A percentile compares a stretch with the other conserved stretches of the same genome.
These are phyloP conservation scores for Pleurotus eryngii DNA, from an alignment of 768 basidiomycete species.

Conservation along the genomic window DNA sequence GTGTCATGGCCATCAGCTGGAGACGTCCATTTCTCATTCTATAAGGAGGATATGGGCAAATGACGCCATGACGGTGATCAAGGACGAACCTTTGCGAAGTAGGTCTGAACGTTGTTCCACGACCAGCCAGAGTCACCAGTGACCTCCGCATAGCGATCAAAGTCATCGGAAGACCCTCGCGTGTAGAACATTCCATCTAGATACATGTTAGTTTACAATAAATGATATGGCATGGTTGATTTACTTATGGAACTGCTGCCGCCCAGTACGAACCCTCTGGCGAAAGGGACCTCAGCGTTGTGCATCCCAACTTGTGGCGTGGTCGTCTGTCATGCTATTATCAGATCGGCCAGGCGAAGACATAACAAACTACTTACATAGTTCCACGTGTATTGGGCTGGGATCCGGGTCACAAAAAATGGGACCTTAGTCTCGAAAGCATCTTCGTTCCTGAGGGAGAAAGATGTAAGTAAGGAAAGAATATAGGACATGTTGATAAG, in stretches of 20 bases:
- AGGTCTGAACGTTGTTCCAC: slow-evolving; percentile 22
- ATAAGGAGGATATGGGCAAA: background rate
- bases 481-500: too few species aligned
- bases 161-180: slow-evolving; percentile 24
- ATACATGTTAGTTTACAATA: background rate
- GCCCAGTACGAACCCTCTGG: slow-evolving; percentile 17
- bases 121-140: slow-evolving; percentile 27
- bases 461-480: too few species aligned
- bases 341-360: background rate
- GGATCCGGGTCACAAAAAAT: background rate
- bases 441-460: slow-evolving; percentile 2
- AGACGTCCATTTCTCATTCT: slow-evolving; percentile 24
- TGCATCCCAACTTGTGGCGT: slow-evolving; percentile 15
- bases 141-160: slow-evolving; percentile 18
- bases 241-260: slow-evolving; percentile 14
- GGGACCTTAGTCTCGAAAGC: slow-evolving; percentile 11
- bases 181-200: slow-evolving; percentile 20
- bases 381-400: slow-evolving; percentile 5
- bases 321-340: slow-evolving; percentile 12
- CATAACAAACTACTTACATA: background rate
- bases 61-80: background rate
- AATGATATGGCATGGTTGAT: background rate
- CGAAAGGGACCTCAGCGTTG: slow-evolving; percentile 10
- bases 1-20: slow-evolving; percentile 28
- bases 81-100: slow-evolving; percentile 18